Conservation (phyloP, 805 yeast genomes). For the Isabelozyma rhagii region DNA sequence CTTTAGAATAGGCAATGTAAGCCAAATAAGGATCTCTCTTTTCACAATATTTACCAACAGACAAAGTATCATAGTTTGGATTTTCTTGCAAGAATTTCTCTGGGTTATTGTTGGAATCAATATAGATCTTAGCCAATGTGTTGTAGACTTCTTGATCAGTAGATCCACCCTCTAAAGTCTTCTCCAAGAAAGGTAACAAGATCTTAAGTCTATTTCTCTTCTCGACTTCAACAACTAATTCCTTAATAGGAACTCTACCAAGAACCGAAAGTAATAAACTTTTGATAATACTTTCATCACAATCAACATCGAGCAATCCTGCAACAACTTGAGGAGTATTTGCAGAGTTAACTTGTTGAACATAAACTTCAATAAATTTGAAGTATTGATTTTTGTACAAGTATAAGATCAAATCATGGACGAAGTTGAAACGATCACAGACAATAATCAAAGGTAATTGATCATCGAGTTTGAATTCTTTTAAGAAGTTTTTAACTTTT, state of each 20-base stretch:
- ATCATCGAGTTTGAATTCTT: constrained; percentile 90
- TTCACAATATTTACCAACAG: constrained; percentile 97
- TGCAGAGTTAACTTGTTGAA: constrained; percentile 94
- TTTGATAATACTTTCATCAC: constrained; percentile 87
- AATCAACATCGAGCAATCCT: constrained; percentile 93
- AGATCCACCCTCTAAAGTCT: constrained; percentile 77
- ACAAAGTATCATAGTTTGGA: constrained; percentile 82
- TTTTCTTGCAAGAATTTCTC: constrained; percentile 95
- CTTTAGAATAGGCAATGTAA: constrained; percentile 95
- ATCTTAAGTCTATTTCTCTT: constrained; percentile 92
- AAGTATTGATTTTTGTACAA: constrained; percentile 93
- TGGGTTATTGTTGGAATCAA: constrained; percentile 96
- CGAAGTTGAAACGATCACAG: constrained; percentile 87
- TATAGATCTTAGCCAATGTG: constrained; percentile 95
- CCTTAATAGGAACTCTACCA: constrained; percentile 91
- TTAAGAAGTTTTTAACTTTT: constrained; percentile 93
- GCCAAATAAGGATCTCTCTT: constrained; percentile 98
- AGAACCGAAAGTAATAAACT: constrained; percentile 76
- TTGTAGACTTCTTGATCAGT: constrained; percentile 90
- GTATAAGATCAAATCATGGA: constrained; percentile 90
- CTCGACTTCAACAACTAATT: constrained; percentile 90
- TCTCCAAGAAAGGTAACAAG: constrained; percentile 88
- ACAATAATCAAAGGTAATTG: constrained; percentile 96
- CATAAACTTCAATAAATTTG: constrained; percentile 96
- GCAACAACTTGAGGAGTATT: constrained; percentile 97